phyloP scores from a whole-genome alignment of 163 green algal genomes.

The Scenedesmus sp. region DNA sequence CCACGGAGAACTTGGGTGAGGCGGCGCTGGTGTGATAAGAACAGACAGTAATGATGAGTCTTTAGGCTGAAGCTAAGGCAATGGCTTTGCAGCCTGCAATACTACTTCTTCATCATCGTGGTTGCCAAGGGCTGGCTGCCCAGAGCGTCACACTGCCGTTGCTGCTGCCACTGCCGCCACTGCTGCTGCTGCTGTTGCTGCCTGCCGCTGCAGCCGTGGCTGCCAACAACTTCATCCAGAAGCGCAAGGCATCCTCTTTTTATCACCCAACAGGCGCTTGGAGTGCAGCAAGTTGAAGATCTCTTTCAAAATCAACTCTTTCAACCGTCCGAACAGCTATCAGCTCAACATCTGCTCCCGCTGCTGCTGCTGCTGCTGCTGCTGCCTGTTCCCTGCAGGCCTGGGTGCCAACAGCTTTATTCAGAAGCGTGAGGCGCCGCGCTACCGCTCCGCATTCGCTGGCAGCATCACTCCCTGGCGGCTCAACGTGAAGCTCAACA shows the following conservation, averaged over 20 bases:
- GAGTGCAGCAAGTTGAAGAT: neutral
- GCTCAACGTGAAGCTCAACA: slow-evolving; percentile 16
- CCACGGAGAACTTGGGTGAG: slow-evolving; percentile 45
- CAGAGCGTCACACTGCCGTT: neutral
- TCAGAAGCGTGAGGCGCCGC: slow-evolving; percentile 26
- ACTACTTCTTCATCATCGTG: neutral
- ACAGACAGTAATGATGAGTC: too few relatives aligned
- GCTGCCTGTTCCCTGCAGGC: slow-evolving; percentile 6
- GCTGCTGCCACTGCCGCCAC: neutral
- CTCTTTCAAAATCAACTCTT: neutral
- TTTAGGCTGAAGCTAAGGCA: too few relatives aligned
- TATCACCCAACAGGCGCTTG: neutral
- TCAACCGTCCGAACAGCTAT: neutral
- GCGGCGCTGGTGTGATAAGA: too few relatives aligned
- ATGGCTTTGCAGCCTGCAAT: too few relatives aligned
- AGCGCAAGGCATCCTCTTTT: neutral
- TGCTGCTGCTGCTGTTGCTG: neutral
- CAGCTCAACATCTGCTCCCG: neutral
- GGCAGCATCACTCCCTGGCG: slow-evolving; percentile 31
- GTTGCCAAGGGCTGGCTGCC: neutral
- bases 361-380: neutral
- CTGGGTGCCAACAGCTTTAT: slow-evolving; percentile 43
- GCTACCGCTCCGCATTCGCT: slow-evolving; percentile 32
- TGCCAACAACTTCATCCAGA: neutral
- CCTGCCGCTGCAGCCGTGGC: neutral